Evolutionary conservation across 805 yeast species (phyloP), one percentile per base, ranked within the genome.

Genomic region (Candida verbasci): DNA sequence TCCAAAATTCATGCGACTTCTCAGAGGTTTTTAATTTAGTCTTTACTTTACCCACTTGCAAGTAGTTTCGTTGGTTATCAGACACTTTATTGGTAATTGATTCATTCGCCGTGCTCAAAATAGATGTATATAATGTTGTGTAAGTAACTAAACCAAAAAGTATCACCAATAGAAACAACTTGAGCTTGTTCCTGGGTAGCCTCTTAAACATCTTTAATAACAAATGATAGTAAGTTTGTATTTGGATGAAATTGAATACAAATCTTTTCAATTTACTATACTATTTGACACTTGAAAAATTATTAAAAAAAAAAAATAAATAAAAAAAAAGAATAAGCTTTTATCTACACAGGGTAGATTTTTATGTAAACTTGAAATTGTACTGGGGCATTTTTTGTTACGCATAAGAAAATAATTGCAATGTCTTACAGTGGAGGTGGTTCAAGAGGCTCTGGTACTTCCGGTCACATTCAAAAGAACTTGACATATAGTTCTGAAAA

Each of bases 371-470:
- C n/a, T n/a, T n/a, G n/a, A n/a, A n/a, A n/a, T n/a, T n/a, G n/a
- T n/a, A n/a, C n/a, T n/a, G n/a, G n/a, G n/a, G n/a, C n/a, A n/a
- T n/a, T n/a, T n/a, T n/a, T n/a, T n/a, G n/a, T n/a, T n/a, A n/a
- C n/a, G n/a, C n/a, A n/a, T n/a, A n/a, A n/a, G n/a, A n/a, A n/a
- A n/a, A n/a, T n/a, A n/a, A n/a, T n/a, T n/a, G n/a, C n/a, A n/a
- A n/a, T n/a, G n/a, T n/a, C n/a, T n/a, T n/a, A n/a, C n/a, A n/a
- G n/a, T n/a, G n/a, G n/a, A 82, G 82, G 0, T 57, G 70, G 76
- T 0, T 74, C 81, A 0, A 60, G 80, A 44, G 85, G 86, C 0
- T 65, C 82, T 0, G 79, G 81, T 0, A 79, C 86, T 0, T 77
- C 81, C 17, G 86, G 86, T 0, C 66, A 68, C 45, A 69, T 79